phyloP scores from a whole-genome alignment of 768 basidiomycete species.

The Panaeolus cyanescens region DNA sequence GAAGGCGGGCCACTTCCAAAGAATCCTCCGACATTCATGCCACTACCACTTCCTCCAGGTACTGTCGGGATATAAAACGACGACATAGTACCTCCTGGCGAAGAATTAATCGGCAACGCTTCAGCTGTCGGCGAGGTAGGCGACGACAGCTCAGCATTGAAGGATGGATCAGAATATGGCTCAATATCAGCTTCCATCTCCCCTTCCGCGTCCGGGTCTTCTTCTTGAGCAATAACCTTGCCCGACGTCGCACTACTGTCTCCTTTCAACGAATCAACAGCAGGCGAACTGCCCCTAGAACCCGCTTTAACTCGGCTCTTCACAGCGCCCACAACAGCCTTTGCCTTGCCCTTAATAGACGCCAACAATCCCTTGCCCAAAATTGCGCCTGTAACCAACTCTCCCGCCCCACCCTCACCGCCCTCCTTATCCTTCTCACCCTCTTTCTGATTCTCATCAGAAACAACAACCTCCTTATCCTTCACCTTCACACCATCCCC shows the following conservation, averaged over 20 bases:
- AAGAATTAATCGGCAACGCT: conserved; percentile 4
- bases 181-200: conserved; percentile 35
- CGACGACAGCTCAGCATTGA: conserved; percentile 37
- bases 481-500: background rate
- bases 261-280: background rate
- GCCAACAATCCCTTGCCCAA: background rate
- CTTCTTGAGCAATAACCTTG: background rate
- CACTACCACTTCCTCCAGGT: conserved; percentile 3
- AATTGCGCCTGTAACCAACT: background rate
- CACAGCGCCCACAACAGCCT: background rate
- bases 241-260: background rate
- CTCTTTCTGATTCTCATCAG: background rate
- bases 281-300: background rate
- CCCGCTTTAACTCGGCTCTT: conserved; percentile 1
- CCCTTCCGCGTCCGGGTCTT: conserved; percentile 26
- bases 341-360: conserved; percentile 1
- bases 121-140: conserved; percentile 14
- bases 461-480: background rate
- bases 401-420: too few relatives aligned
- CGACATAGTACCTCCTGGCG: conserved; percentile 11
- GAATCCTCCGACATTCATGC: background rate
- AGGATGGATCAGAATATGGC: conserved; percentile 36
- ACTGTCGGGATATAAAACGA: conserved; percentile 31
- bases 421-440: conserved; percentile 7
- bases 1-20: background rate